Evolutionary conservation across 73 alveolate genomes (phyloP).

Genomic region (Paramecium biaurelia): DNA sequence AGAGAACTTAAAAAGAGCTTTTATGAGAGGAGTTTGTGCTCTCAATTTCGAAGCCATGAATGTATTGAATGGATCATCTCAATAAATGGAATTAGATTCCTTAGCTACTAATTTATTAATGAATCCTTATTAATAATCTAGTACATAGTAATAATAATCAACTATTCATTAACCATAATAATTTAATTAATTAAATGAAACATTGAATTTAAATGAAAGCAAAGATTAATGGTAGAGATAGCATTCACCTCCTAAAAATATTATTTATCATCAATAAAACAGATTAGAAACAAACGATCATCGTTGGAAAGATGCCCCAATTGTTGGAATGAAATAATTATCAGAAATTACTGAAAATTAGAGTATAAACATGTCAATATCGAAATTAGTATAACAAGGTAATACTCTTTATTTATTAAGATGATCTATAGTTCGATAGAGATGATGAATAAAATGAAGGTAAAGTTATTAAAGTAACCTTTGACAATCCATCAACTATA

Average conservation of each 20-base stretch:
- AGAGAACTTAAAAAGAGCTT: constrained; percentile 95
- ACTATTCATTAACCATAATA: not conserved
- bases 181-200: constrained; percentile 5
- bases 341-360: constrained; percentile 26
- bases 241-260: constrained; percentile 11
- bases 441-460: constrained; percentile 38
- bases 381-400: constrained; percentile 47
- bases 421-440: constrained; percentile 10
- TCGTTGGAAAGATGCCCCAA: constrained; percentile 65
- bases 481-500: not conserved
- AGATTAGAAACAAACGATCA: constrained; percentile 63
- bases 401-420: not conserved
- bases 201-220: constrained; percentile 26
- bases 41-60: constrained; percentile 98
- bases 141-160: not conserved
- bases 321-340: constrained; percentile 22
- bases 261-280: not conserved
- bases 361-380: constrained; percentile 17
- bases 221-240: not conserved
- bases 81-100: not conserved
- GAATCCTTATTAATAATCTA: not conserved
- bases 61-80: constrained; percentile 71
- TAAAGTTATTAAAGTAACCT: not conserved
- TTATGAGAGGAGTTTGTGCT: constrained; percentile 99
- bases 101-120: constrained; percentile 12